A percentile compares a stretch with the other conserved stretches of the same genome.
Evolutionary conservation across 306 rosid species (phyloP).

Genomic region (Lathyrus tuberosus): DNA sequence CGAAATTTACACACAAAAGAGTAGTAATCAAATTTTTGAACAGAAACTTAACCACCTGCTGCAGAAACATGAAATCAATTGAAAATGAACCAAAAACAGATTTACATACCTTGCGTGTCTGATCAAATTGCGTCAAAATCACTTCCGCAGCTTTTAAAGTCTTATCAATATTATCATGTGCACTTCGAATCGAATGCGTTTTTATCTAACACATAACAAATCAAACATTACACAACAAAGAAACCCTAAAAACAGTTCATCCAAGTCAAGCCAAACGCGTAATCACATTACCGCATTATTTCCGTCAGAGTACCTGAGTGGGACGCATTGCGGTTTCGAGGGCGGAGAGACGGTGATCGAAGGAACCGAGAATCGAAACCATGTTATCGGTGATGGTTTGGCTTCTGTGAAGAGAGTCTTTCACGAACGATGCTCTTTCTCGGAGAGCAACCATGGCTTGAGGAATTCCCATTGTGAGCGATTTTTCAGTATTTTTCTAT

Average conservation of each 20-base stretch:
- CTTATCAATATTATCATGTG: constrained; percentile 91
- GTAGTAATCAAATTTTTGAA: not conserved
- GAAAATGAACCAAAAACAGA: constrained; percentile 18
- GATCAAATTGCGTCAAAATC: constrained; percentile 77
- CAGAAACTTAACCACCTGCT: not conserved
- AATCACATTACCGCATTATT: constrained; percentile 23
- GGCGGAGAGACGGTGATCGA: constrained; percentile 93
- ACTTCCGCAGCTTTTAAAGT: constrained; percentile 76
- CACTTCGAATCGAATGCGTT: constrained; percentile 87
- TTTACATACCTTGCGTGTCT: constrained; percentile 78
- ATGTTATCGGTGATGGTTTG: constrained; percentile 78
- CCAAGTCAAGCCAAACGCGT: not conserved
- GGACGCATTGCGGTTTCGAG: constrained; percentile 98
- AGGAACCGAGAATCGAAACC: constrained; percentile 93
- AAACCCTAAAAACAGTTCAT: constrained; percentile 24
- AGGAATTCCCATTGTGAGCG: constrained; percentile 54
- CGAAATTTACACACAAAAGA: no score
- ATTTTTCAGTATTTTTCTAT: constrained; percentile 7
- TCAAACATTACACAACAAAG: not conserved
- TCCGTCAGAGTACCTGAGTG: constrained; percentile 64
- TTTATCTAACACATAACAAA: constrained; percentile 56
- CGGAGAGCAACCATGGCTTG: constrained; percentile 65
- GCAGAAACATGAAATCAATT: not conserved
- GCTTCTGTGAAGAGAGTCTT: constrained; percentile 77
- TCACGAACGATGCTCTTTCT: constrained; percentile 60